phyloP scores from a whole-genome alignment of 768 basidiomycete genomes.

The Boletus sp. region DNA sequence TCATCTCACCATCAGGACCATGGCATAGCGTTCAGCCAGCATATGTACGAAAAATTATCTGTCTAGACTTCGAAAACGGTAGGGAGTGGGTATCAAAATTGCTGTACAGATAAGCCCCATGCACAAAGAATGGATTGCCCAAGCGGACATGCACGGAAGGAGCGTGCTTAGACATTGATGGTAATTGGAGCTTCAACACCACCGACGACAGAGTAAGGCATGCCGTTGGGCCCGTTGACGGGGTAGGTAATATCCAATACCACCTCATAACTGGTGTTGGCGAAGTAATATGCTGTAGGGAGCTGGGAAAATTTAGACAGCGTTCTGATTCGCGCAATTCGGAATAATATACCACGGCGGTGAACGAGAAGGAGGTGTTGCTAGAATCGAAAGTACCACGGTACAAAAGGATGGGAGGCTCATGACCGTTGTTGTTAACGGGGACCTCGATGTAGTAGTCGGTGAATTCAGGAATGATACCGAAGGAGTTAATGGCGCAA shows the following conservation, averaged over 20 bases:
- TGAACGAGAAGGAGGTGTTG: constrained; percentile 13
- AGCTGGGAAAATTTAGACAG: constrained; percentile 19
- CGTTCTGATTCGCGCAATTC: too few relatives aligned
- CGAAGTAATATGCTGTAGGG: constrained; percentile 23
- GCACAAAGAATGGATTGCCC: background rate
- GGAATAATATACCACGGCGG: constrained; percentile 13
- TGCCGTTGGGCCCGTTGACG: constrained; percentile 19
- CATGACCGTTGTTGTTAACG: constrained; percentile 29
- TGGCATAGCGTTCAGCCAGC: too few relatives aligned
- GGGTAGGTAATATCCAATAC: constrained; percentile 25
- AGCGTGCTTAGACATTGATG: constrained; percentile 12
- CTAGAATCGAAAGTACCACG: constrained; percentile 9
- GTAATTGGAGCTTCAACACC: constrained; percentile 14
- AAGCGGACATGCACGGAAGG: background rate
- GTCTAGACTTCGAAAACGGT: too few relatives aligned
- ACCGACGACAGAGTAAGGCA: constrained; percentile 23
- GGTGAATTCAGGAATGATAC: constrained; percentile 23
- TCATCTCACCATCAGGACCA: background rate
- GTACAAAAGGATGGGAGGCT: constrained; percentile 30
- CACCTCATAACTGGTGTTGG: constrained; percentile 23
- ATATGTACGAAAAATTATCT: too few relatives aligned
- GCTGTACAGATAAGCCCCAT: too few relatives aligned
- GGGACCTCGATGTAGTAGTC: constrained; percentile 37
- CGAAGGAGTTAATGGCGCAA: constrained; percentile 23
- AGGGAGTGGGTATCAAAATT: background rate